Percentiles rank a stretch among this genome's conserved stretches.
These are phyloP conservation scores for Geranium incanum DNA, from an alignment of 441 rosid genomes.

Conservation along the genomic window DNA sequence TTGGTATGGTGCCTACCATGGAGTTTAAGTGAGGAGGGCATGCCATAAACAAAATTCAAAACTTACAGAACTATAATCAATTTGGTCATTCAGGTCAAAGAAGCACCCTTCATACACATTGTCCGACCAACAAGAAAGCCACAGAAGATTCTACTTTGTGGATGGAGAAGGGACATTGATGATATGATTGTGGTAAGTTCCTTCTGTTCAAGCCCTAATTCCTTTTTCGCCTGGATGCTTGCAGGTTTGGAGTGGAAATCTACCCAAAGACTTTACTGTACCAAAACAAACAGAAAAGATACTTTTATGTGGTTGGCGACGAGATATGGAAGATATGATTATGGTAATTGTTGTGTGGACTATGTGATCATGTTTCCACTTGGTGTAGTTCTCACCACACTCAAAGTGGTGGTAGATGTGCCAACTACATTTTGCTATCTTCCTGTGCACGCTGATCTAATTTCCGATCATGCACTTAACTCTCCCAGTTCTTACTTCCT, in stretches of 20 bases:
- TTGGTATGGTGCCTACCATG: conserved; percentile 27
- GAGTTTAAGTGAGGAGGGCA: conserved; percentile 29
- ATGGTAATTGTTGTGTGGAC: conserved; percentile 46
- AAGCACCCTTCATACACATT: conserved; percentile 49
- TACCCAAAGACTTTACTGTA: conserved; percentile 47
- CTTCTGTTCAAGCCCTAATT: conserved; percentile 53
- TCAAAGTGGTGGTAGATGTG: conserved; percentile 29
- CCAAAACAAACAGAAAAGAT: conserved; percentile 56
- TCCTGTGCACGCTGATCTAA: neutral
- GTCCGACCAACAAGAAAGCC: conserved; percentile 57
- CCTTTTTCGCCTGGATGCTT: conserved; percentile 41
- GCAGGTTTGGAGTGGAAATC: conserved; percentile 67
- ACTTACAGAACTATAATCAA: conserved; percentile 40
- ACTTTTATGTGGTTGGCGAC: conserved; percentile 73
- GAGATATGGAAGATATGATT: conserved; percentile 82
- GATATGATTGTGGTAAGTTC: conserved; percentile 83
- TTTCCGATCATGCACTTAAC: neutral
- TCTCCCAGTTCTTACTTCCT: conserved; percentile 6
- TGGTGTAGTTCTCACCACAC: conserved; percentile 21
- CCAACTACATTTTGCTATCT: conserved; percentile 13
- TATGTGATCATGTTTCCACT: conserved; percentile 25
- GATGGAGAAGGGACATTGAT: conserved; percentile 88
- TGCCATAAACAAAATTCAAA: conserved; percentile 20
- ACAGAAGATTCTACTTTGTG: conserved; percentile 82
- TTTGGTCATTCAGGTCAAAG: conserved; percentile 68